These are phyloP conservation scores for Fistulifera solaris DNA, from an alignment of 108 stramenopile genomes.

Conservation along the genomic window DNA sequence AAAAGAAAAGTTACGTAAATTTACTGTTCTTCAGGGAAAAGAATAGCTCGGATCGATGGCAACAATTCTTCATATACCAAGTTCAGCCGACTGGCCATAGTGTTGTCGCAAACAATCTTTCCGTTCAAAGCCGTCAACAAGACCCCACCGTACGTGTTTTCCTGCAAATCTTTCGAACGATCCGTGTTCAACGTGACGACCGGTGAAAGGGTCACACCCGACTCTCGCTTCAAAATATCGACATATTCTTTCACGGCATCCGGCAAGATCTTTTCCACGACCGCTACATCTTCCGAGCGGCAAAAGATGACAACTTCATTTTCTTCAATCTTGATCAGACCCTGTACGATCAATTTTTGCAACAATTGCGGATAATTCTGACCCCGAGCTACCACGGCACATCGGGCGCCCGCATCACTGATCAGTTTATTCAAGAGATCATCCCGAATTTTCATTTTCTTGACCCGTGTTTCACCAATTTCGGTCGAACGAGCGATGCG, in stretches of 20 bases:
- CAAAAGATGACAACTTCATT: slow-evolving; percentile 80
- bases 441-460: slow-evolving; percentile 97
- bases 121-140: slow-evolving; percentile 82
- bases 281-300: slow-evolving; percentile 81
- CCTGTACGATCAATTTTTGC: slow-evolving; percentile 95
- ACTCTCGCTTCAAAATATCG: slow-evolving; percentile 86
- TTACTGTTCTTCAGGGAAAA: slow-evolving; percentile 64
- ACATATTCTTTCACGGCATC: slow-evolving; percentile 86
- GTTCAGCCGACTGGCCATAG: slow-evolving; percentile 81
- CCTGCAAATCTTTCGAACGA: slow-evolving; percentile 50
- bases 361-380: slow-evolving; percentile 89
- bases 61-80: slow-evolving; percentile 91
- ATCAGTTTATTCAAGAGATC: slow-evolving; percentile 76
- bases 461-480: slow-evolving; percentile 91
- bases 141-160: slow-evolving; percentile 84
- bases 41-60: slow-evolving; percentile 88
- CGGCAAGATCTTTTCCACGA: slow-evolving; percentile 65
- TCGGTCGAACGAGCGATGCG: slow-evolving; percentile 90
- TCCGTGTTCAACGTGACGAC: slow-evolving; percentile 75
- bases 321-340: slow-evolving; percentile 99
- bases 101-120: slow-evolving; percentile 97
- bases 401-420: slow-evolving; percentile 64
- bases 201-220: slow-evolving; percentile 72
- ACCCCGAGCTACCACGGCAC: slow-evolving; percentile 70
- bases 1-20: too few species aligned